These are phyloP conservation scores for Ambrosiella beaveri DNA, from an alignment of 2,329 filamentous ascomycete species.

Conservation along the genomic window DNA sequence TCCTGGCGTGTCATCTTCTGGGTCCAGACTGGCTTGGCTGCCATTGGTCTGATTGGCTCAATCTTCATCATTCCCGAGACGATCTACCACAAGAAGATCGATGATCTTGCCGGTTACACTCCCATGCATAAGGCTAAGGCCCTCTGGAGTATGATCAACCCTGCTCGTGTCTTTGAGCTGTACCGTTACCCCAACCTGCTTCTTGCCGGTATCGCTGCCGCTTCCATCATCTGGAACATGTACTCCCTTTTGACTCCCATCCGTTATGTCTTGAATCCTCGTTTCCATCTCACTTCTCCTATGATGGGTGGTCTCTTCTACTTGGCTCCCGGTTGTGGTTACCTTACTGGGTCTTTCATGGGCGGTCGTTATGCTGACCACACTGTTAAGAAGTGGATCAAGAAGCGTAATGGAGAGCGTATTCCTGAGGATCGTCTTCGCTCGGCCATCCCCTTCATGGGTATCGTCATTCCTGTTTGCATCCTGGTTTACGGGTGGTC, in stretches of 20 bases:
- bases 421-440: slow-evolving; percentile 53
- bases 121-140: slow-evolving; percentile 30
- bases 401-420: slow-evolving; percentile 37
- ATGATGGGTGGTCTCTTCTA: slow-evolving; percentile 57
- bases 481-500: slow-evolving; percentile 46
- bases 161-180: slow-evolving; percentile 42
- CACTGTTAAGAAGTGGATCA: slow-evolving; percentile 47
- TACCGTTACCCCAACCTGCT: slow-evolving; percentile 55
- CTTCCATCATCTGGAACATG: slow-evolving; percentile 58
- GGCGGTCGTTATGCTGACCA: slow-evolving; percentile 57
- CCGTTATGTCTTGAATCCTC: slow-evolving; percentile 56
- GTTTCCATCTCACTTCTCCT: slow-evolving; percentile 49
- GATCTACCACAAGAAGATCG: slow-evolving; percentile 44
- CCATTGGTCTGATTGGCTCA: slow-evolving; percentile 38
- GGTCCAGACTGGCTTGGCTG: slow-evolving; percentile 54
- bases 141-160: slow-evolving; percentile 48
- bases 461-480: slow-evolving; percentile 38
- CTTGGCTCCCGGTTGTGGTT: slow-evolving; percentile 54
- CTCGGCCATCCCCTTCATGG: slow-evolving; percentile 38
- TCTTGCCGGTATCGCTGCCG: slow-evolving; percentile 38
- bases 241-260: slow-evolving; percentile 44
- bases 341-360: slow-evolving; percentile 49
- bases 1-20: slow-evolving; percentile 64
- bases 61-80: slow-evolving; percentile 57
- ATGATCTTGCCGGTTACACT: slow-evolving; percentile 41